Evolutionary conservation across 768 basidiomycete species (phyloP), one percentile per base, ranked within the genome.

Genomic region (Leucogyrophana mollusca): DNA sequence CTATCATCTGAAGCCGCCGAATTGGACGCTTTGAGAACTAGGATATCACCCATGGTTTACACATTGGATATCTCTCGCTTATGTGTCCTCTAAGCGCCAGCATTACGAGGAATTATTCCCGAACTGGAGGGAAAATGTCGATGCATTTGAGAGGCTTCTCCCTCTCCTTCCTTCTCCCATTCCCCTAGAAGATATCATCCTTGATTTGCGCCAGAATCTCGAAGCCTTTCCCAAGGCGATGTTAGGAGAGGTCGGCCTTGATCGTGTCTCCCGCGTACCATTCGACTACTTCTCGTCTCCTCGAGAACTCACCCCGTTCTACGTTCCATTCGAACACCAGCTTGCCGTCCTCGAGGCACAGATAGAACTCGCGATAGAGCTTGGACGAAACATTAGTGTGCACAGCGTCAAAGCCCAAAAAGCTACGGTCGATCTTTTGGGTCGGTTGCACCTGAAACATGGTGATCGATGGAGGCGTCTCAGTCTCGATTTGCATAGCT

Each of bases 21-120:
- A 37, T 34, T 43, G 40, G 44, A 45, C 25, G 36, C 45, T 22
- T 44, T 24, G 38, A 17, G 17, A 17, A 40, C n/a, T 56, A 93
- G 90, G 94, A 36, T 84, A 92, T 58, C 95, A 97, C 61, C 95
- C 95, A 2, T 97, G 95, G 95, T 94, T 90, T 66, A 77, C 85
- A 2, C 83, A 96, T 64, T 75, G 75, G 51, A 90, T 96, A 56
- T 77, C 86, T 23, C 56, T 78, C 45, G 61, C 55, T 39, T 57
- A 65, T 11, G 53, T 35, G 8, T 49, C 63, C 22, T 71, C 77
- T 17, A 94, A 86, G 60, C 78, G 80, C 52, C 71, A 73, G 11
- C 95, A 98, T 67, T 98, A 96, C 67, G 65, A 75, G 14, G 58
- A 59, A 3, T 74, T 97, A 27, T 87, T 96, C 56, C 71, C 87